A percentile compares a stretch with the other conserved stretches of the same genome.
Evolutionary conservation across 2,329 filamentous ascomycete genomes (phyloP).

Genomic region (Cladosporium velox): DNA sequence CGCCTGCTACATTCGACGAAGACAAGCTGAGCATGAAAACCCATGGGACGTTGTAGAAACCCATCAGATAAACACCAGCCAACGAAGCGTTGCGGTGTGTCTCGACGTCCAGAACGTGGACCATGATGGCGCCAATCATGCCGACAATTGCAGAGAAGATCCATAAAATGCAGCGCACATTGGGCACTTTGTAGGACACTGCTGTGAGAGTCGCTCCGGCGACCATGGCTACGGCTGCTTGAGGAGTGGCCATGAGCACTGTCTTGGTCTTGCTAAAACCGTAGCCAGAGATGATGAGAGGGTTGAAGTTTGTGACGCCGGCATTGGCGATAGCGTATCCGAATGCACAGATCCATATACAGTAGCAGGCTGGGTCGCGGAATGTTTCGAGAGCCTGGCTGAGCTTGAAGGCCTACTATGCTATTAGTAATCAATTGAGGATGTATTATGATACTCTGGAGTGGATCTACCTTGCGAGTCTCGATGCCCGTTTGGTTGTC

Average conservation of each 20-base stretch:
- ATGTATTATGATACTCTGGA: not conserved
- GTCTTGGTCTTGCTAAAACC: constrained; percentile 54
- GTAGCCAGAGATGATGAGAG: constrained; percentile 51
- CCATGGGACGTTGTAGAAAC: not conserved
- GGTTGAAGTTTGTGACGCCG: constrained; percentile 55
- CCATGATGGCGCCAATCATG: constrained; percentile 49
- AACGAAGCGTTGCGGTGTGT: not conserved
- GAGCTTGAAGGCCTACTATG: constrained; percentile 33
- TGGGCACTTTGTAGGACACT: constrained; percentile 51
- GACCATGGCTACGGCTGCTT: constrained; percentile 59
- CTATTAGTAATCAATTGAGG: not conserved
- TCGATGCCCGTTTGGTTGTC: not conserved
- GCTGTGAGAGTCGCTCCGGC: not conserved
- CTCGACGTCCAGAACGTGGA: not conserved
- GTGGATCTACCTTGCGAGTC: not conserved
- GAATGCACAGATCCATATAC: constrained; percentile 57
- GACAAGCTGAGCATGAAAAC: not conserved
- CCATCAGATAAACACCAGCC: not conserved
- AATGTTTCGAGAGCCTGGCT: constrained; percentile 49
- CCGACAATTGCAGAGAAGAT: constrained; percentile 57
- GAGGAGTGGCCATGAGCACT: constrained; percentile 62
- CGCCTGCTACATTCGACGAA: not conserved
- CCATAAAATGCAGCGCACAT: constrained; percentile 57
- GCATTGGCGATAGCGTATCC: constrained; percentile 60
- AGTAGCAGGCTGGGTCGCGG: constrained; percentile 60